phyloP scores from a whole-genome alignment of 1,284 basidiomycete genomes.

The Entoloma clypeatum region DNA sequence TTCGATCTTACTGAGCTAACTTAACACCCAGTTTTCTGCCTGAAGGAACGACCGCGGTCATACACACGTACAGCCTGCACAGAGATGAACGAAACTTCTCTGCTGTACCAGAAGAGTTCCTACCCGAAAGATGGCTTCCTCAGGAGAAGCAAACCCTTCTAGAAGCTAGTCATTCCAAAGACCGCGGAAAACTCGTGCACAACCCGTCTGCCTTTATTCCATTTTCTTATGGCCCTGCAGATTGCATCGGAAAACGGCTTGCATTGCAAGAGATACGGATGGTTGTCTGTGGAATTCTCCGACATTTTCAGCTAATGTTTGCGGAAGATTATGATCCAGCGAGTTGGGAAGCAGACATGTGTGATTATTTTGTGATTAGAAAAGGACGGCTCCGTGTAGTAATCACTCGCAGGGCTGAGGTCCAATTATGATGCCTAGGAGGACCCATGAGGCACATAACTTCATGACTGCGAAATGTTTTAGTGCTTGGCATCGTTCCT shows the following conservation, averaged over 20 bases:
- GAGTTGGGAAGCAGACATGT: constrained; percentile 20
- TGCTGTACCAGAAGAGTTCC: constrained; percentile 37
- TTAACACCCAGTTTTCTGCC: constrained; percentile 32
- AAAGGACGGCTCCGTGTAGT: constrained; percentile 18
- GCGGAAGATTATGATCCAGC: constrained; percentile 15
- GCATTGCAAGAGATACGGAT: constrained; percentile 27
- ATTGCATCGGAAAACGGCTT: constrained; percentile 28
- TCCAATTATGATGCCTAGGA: background rate
- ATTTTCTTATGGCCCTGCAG: constrained; percentile 29
- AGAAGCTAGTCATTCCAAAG: constrained; percentile 11
- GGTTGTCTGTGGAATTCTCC: constrained; percentile 22
- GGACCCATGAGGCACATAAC: constrained; percentile 2
- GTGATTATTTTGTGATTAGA: constrained; percentile 19
- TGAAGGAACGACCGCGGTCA: constrained; percentile 35
- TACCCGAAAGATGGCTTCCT: constrained; percentile 41
- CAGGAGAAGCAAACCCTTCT: constrained; percentile 9
- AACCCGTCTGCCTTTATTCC: constrained; percentile 28
- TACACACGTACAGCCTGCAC: constrained; percentile 38
- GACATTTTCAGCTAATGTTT: constrained; percentile 22
- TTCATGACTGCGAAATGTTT: background rate
- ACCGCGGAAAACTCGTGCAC: constrained; percentile 10
- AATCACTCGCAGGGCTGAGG: constrained; percentile 7
- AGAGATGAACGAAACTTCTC: constrained; percentile 39
- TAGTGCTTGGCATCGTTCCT: too few relatives aligned
- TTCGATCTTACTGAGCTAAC: background rate